Evolutionary conservation across 169 alveolate species (phyloP), one percentile per base, ranked within the genome.

Genomic region (Cryptosporidium parvum): DNA sequence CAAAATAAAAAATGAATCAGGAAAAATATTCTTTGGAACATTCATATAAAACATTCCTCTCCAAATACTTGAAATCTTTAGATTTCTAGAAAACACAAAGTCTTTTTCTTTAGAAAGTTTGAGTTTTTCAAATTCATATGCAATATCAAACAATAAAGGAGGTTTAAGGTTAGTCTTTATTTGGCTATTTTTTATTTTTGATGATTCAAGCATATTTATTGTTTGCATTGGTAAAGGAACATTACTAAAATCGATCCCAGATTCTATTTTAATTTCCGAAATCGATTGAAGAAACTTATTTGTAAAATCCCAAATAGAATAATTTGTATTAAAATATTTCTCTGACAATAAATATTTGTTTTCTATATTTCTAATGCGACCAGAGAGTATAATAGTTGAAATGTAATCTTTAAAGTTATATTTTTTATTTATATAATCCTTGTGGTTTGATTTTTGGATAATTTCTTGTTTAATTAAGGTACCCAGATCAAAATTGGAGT

Each of bases 291-390:
- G 14, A 1, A 58, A 10, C 6, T 33, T 33, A 1, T 73, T 37
- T 10, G 71, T 52, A 33, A 73, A 35, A 51, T 73, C 86, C 86
- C 86, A 73, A 10, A 73, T 73, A 0, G 86, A 73, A 52, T 73
- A 73, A 10, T 42, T 51, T 35, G 86, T 73, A 16, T 39, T 45
- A 21, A 53, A 73, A 23, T 73, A 35, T 14, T 33, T 73, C 52
- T 73, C 86, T 23, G 44, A 29, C 21, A 73, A 26, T 16, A 45
- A 18, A 59, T 35, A 73, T 23, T 56, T 52, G 9, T 26, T 33
- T 26, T 73, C 86, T 44, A 26, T 21, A 16, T 35, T 21, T 31
- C 44, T 12, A 31, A 33, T 29, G 23, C 8, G 18, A 0, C 72
- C 72, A 14, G 72, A 33, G n/a, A 0, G 52, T 0, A 65, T 31